Evolutionary conservation across 1,284 basidiomycete genomes (phyloP).

Genomic region (Ceratobasidium sp.): DNA sequence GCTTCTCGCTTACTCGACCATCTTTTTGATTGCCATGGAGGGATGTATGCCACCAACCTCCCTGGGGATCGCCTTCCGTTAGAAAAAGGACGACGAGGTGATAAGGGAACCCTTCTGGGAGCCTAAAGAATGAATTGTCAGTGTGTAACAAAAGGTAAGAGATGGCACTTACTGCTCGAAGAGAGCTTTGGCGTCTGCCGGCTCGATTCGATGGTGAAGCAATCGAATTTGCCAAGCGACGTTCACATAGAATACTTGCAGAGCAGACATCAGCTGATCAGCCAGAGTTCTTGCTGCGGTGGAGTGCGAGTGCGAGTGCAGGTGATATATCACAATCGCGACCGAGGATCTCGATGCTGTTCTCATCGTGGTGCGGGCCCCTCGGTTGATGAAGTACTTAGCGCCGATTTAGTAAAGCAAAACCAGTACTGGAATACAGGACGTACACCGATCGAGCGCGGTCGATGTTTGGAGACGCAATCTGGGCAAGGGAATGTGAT

Average conservation of each 20-base stretch:
- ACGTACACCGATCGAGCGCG: neutral
- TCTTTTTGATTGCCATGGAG: neutral
- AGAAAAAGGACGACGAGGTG: slow-evolving; percentile 8
- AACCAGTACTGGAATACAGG: neutral
- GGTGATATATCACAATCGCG: slow-evolving; percentile 2
- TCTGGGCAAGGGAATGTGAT: neutral
- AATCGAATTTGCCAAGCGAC: slow-evolving; percentile 11
- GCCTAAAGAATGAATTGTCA: neutral
- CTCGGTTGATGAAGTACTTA: slow-evolving; percentile 19
- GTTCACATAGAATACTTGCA: neutral
- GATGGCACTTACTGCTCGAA: neutral
- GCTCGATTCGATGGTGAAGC: neutral
- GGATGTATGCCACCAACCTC: slow-evolving; percentile 21
- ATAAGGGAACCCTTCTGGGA: neutral
- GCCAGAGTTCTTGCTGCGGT: neutral
- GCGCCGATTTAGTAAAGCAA: neutral
- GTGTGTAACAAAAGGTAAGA: neutral
- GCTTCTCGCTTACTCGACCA: neutral
- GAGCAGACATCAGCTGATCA: neutral
- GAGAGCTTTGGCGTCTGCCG: neutral
- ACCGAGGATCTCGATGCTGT: neutral
- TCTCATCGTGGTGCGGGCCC: neutral
- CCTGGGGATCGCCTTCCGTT: slow-evolving; percentile 9
- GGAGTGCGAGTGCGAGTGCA: neutral
- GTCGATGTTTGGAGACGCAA: neutral